These are phyloP conservation scores for Acacia crassicarpa DNA, from an alignment of 306 rosid genomes.

Conservation along the genomic window DNA sequence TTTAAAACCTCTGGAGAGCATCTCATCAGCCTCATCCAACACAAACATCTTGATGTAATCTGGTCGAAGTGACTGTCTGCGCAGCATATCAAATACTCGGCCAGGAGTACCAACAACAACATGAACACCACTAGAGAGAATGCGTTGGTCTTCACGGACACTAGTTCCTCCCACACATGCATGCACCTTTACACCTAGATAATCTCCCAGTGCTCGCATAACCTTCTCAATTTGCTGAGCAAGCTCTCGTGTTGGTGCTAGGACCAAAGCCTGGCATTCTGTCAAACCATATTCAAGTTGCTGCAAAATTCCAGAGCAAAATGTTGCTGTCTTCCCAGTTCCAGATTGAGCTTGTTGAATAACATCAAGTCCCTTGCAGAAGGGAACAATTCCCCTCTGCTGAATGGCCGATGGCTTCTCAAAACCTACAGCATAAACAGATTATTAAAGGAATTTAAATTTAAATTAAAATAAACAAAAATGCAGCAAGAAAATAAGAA, in stretches of 20 bases:
- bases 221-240: conserved; percentile 91
- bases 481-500: background rate
- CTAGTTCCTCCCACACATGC: conserved; percentile 85
- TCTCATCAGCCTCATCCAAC: conserved; percentile 87
- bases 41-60: conserved; percentile 77
- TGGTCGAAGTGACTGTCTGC: conserved; percentile 71
- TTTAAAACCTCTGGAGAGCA: conserved; percentile 82
- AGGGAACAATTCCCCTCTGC: conserved; percentile 84
- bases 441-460: background rate
- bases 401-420: conserved; percentile 86
- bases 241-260: conserved; percentile 79
- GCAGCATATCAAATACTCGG: conserved; percentile 81
- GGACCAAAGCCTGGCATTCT: conserved; percentile 74
- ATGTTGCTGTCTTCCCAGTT: conserved; percentile 82
- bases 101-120: conserved; percentile 89
- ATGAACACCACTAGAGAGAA: conserved; percentile 69
- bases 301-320: conserved; percentile 76
- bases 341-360: conserved; percentile 89
- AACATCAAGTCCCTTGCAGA: conserved; percentile 77
- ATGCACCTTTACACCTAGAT: conserved; percentile 79
- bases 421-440: conserved; percentile 51
- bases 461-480: background rate
- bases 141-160: conserved; percentile 82
- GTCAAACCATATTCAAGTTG: conserved; percentile 68
- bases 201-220: conserved; percentile 85